Evolutionary conservation across 2,329 filamentous ascomycete species (phyloP).

Genomic region (Plenodomus lindquistii): DNA sequence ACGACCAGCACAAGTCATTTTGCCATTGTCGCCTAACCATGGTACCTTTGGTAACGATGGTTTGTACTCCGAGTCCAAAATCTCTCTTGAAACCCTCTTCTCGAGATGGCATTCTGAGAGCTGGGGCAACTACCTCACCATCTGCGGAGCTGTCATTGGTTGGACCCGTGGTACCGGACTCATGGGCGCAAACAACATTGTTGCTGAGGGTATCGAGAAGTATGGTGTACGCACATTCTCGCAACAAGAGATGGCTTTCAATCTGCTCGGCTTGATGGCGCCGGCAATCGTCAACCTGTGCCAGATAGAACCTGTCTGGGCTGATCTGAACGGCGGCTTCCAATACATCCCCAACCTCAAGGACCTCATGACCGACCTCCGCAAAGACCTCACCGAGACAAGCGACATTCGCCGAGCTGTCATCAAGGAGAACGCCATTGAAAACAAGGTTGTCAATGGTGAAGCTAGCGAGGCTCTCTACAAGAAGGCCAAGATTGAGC

Average conservation of each 20-base stretch:
- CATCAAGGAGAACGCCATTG: constrained; percentile 91
- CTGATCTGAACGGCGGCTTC: constrained; percentile 94
- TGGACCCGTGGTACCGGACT: constrained; percentile 98
- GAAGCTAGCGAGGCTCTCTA: constrained; percentile 90
- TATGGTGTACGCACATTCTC: constrained; percentile 98
- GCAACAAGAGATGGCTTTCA: constrained; percentile 99
- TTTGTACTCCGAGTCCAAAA: constrained; percentile 97
- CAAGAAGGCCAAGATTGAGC: constrained; percentile 91
- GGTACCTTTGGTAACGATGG: constrained; percentile 98
- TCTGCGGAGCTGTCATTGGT: constrained; percentile 96
- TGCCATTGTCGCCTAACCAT: constrained; percentile 96
- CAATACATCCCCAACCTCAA: constrained; percentile 98
- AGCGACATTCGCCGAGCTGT: constrained; percentile 93
- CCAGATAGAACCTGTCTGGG: constrained; percentile 93
- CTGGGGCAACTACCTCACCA: constrained; percentile 96
- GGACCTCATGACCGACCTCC: constrained; percentile 87
- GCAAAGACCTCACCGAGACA: constrained; percentile 92
- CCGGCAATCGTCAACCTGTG: constrained; percentile 92
- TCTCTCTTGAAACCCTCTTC: constrained; percentile 95
- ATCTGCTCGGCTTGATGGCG: constrained; percentile 93
- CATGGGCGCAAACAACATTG: constrained; percentile 97
- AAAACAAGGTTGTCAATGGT: constrained; percentile 97
- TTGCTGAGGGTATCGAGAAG: constrained; percentile 94
- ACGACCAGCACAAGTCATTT: constrained; percentile 91
- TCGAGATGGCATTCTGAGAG: constrained; percentile 98